Conservation (phyloP, 2,329 filamentous ascomycete species). For the Ustilaginoidea virens region DNA sequence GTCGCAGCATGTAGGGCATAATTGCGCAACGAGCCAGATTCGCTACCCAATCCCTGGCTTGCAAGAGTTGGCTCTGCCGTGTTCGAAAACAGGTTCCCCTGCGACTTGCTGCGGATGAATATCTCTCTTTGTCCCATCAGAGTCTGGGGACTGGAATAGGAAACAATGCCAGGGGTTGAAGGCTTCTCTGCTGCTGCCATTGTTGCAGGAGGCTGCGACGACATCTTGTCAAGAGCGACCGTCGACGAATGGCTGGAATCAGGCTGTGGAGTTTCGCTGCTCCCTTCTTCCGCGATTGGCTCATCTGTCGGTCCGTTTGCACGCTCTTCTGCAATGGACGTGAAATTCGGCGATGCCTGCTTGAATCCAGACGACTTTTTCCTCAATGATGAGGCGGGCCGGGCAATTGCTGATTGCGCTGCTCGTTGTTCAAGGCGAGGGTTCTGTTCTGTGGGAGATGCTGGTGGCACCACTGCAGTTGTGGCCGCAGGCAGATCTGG, state of each 20-base stretch:
- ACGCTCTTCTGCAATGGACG: constrained; percentile 30
- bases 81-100: constrained; percentile 20
- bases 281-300: constrained; percentile 5
- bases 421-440: constrained; percentile 1
- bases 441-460: not conserved
- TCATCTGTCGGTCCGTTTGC: constrained; percentile 5
- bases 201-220: constrained; percentile 2
- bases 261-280: not conserved
- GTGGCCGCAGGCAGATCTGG: constrained; percentile 11
- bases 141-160: constrained; percentile 37
- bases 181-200: constrained; percentile 6
- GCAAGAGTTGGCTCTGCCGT: constrained; percentile 12
- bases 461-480: not conserved
- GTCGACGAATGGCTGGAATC: constrained; percentile 10
- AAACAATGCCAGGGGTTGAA: constrained; percentile 29
- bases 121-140: constrained; percentile 40
- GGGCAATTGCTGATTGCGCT: not conserved
- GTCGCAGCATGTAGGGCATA: constrained; percentile 16
- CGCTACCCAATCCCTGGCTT: constrained; percentile 18
- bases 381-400: constrained; percentile 5
- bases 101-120: constrained; percentile 36
- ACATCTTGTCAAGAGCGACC: constrained; percentile 8
- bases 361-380: constrained; percentile 11
- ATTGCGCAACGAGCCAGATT: constrained; percentile 25
- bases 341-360: constrained; percentile 10